Base-by-base conservation (phyloP, 805 yeast species). In the Metschnikowia reukaufii region DNA sequence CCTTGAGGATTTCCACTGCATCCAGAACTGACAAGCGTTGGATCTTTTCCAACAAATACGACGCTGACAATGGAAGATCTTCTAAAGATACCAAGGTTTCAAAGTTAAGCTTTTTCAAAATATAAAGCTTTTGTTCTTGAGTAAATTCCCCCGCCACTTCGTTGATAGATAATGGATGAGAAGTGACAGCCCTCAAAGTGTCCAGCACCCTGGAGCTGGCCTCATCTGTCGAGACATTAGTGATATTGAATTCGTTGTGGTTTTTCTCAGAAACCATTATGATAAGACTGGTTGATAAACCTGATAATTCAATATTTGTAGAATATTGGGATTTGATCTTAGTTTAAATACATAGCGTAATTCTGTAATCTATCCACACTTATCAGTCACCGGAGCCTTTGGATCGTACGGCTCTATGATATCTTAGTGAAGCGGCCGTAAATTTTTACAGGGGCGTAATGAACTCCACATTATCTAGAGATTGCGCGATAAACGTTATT, bases 41-140 rank as follows among this genome's bases (percentile, higher is more conserved):
- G 34, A 42, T 38, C n/a, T 44, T 37, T 21, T 25, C 39, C 27
- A 37, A 38, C 36, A 50, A 41, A 31, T 48, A 48, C 16, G 68
- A 57, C 15, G 62, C 68, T 4, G 59, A 48, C 3, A 56, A 45
- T 1, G 73, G 73, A 45, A 68, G 57, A 33, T 64, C 69, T 15
- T 64, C 70, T 42, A 60, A 56, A 3, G 64, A 51, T 6, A 42
- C 50, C 52, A 67, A 61, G 12, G 55, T 55, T 10, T 57, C 64
- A 35, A 53, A 56, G 35, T 62, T 56, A 17, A 67, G 51, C 44
- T 67, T 60, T 47, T 50, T 58, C 52, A 67, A 58, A 20, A 65
- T 56, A 45, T 60, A 59, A 39, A 44, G 51, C 49, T 67, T 67
- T 47, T 67, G 68, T 8, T 51, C 62, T 9, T 49, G 13, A 15